phyloP scores from a whole-genome alignment of 2,329 filamentous ascomycete species.

The Leptoxyphium fumago region DNA sequence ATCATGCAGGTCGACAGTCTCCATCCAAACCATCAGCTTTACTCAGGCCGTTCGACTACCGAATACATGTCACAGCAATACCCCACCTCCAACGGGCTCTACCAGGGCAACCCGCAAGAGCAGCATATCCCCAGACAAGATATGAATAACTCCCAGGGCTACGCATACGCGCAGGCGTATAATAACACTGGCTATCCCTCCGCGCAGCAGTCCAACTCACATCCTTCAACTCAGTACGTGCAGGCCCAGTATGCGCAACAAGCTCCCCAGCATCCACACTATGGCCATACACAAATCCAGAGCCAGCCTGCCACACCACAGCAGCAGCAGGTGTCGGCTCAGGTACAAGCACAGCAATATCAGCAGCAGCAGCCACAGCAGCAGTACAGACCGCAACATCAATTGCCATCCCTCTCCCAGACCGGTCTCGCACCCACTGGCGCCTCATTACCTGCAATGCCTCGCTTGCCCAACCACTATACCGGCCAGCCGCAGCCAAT shows the following conservation, averaged over 20 bases:
- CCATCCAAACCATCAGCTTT: background rate
- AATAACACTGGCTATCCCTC: background rate
- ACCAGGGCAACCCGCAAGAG: background rate
- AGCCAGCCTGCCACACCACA: slow-evolving; percentile 8
- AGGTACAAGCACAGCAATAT: slow-evolving; percentile 3
- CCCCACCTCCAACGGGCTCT: background rate
- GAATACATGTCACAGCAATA: background rate
- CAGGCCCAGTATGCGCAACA: slow-evolving; percentile 1
- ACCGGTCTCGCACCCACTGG: background rate
- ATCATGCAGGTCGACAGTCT: background rate
- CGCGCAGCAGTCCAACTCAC: background rate
- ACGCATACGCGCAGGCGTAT: background rate
- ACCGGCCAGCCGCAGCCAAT: background rate
- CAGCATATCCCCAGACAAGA: background rate
- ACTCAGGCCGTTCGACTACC: background rate
- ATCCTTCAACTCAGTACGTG: background rate
- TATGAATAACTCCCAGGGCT: background rate
- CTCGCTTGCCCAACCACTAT: background rate
- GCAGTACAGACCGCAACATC: background rate
- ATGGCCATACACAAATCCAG: slow-evolving; percentile 2
- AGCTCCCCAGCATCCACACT: slow-evolving; percentile 4
- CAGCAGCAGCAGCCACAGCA: slow-evolving; percentile 1
- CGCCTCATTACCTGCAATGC: background rate
- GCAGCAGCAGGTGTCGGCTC: slow-evolving; percentile 9
- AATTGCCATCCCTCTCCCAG: background rate